Base-by-base conservation (phyloP, 192 early-diverging fungal genomes). In the Entomortierella beljakovae region DNA sequence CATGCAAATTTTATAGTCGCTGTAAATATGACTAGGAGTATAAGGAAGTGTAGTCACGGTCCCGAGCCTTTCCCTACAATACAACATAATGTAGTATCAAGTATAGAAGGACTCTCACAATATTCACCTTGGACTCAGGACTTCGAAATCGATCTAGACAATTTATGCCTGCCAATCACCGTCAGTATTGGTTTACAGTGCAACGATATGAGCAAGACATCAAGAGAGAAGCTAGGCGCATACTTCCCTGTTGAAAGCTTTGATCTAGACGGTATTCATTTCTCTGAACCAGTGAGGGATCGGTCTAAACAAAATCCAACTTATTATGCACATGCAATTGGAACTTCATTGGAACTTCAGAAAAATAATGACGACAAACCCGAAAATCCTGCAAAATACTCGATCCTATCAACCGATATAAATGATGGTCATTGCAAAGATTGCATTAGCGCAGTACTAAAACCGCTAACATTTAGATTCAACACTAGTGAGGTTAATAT, bases 171-270 rank as follows among this genome's bases (percentile, higher is more conserved):
- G 1, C 71, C 64, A 8, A 4, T 74, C 3, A 40, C 11, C 15
- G 25, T 74, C 37, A 59, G 42, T 2, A 25, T 74, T 28, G 63
- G 63, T 6, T 42, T 74, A 13, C 59, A 61, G 23, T 61, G 28
- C 18, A n/a, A 23, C 25, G 48, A 64, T 15, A 31, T n/a, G 25
- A 38, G 23, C 23, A 58, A n/a, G 23, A 46, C 37, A 23, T 51
- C 48, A 13, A 55, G 4, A 11, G 25, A 31, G 6, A 52, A 16
- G 16, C 23, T 46, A 25, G 11, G 35, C 0, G 68, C 49, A 25
- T 76, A 67, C 23, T 68, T 76, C 57, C 22, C 37, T 23, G 51
- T 62, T 23, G 72, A 76, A 5, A 57, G 31, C 38, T 8, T 76
- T 22, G 38, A 38, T 1, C n/a, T 76, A 32, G 72, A 76, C 32